These are phyloP conservation scores for Staphylotrichum longicolle DNA, from an alignment of 495 filamentous ascomycete species.

Conservation along the genomic window DNA sequence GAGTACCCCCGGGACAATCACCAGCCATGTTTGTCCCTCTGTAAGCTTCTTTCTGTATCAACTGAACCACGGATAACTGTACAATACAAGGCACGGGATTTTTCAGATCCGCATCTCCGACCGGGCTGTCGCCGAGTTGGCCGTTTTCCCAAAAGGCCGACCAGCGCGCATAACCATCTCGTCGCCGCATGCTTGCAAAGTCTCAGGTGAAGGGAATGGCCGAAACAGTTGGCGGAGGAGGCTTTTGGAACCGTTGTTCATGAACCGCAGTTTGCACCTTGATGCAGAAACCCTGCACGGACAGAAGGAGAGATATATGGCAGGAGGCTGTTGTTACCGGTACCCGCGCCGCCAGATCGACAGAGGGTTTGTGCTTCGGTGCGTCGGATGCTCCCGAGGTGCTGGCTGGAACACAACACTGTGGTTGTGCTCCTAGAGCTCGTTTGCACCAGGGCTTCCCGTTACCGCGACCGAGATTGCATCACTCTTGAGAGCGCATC, in stretches of 20 bases:
- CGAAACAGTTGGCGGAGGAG: background rate
- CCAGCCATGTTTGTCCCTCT: slow-evolving; percentile 14
- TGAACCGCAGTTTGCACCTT: background rate
- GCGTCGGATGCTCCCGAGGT: background rate
- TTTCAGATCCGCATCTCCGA: slow-evolving; percentile 5
- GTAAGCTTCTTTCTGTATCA: slow-evolving; percentile 28
- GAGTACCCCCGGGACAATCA: slow-evolving; percentile 10
- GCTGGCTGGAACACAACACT: too few species aligned
- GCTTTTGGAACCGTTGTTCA: background rate
- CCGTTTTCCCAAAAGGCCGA: background rate
- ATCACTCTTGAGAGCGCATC: too few species aligned
- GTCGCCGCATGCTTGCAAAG: background rate
- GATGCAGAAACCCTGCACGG: background rate
- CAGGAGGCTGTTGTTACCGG: background rate
- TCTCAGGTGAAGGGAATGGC: slow-evolving; percentile 6
- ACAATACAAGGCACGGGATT: slow-evolving; percentile 25
- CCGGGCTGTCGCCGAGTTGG: background rate
- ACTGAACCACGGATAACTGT: slow-evolving; percentile 24
- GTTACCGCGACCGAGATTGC: too few species aligned
- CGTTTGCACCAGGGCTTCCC: too few species aligned
- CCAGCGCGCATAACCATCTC: slow-evolving; percentile 9
- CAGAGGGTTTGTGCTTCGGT: too few species aligned
- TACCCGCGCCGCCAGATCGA: background rate
- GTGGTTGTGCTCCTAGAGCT: too few species aligned
- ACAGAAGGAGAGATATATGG: background rate